These are phyloP conservation scores for Stemphylium beticola DNA, from an alignment of 2,329 filamentous ascomycete species.

Conservation along the genomic window DNA sequence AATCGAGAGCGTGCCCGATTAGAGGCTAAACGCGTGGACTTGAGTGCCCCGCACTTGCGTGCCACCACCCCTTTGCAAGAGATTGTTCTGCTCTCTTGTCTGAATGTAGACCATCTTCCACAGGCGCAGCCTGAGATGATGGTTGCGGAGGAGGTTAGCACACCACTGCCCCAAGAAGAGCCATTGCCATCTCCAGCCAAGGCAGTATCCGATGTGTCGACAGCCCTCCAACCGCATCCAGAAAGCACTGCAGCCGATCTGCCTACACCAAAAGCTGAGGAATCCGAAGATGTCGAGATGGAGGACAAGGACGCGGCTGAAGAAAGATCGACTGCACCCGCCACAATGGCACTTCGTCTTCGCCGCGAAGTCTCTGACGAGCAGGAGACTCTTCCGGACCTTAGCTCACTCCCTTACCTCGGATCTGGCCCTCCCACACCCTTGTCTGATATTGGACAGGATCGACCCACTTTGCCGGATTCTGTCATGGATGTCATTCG, in stretches of 20 bases:
- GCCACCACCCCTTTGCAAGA: slow-evolving; percentile 53
- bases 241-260: slow-evolving; percentile 34
- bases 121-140: slow-evolving; percentile 16
- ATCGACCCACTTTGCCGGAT: slow-evolving; percentile 46
- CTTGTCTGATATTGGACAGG: slow-evolving; percentile 51
- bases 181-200: slow-evolving; percentile 6
- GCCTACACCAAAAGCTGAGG: slow-evolving; percentile 45
- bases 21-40: slow-evolving; percentile 52
- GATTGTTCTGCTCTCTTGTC: slow-evolving; percentile 50
- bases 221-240: slow-evolving; percentile 15
- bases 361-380: slow-evolving; percentile 40
- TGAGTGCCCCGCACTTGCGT: slow-evolving; percentile 51
- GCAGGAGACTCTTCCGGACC: slow-evolving; percentile 49
- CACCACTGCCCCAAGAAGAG: slow-evolving; percentile 23
- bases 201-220: slow-evolving; percentile 3
- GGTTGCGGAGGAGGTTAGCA: slow-evolving; percentile 25
- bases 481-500: slow-evolving; percentile 46
- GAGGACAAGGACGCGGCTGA: slow-evolving; percentile 26
- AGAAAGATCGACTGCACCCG: slow-evolving; percentile 38
- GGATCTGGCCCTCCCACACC: slow-evolving; percentile 52
- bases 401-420: slow-evolving; percentile 54
- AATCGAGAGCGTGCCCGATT: slow-evolving; percentile 54
- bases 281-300: slow-evolving; percentile 41
- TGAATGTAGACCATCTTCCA: slow-evolving; percentile 44
- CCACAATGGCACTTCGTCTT: slow-evolving; percentile 40